A percentile compares a stretch with the other conserved stretches of the same genome.
Conservation (phyloP, 345 rosid species). For the Litchi chinensis region DNA sequence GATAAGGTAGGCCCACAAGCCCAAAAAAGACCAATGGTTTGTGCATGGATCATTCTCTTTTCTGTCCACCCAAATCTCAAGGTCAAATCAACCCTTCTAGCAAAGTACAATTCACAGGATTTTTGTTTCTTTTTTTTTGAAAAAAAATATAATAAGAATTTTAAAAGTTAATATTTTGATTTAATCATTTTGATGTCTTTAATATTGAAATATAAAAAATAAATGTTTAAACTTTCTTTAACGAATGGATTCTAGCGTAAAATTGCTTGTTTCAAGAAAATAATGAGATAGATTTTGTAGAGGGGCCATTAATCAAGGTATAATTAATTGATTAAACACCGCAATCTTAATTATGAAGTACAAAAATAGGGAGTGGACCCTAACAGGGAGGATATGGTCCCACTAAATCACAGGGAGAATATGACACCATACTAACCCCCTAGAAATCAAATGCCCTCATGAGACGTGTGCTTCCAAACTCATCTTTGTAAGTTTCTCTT, state of each 20-base stretch:
- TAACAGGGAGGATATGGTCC: conserved; percentile 23
- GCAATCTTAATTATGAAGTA: background rate
- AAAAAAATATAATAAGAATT: no score
- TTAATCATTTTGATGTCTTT: no score
- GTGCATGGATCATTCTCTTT: background rate
- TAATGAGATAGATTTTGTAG: background rate
- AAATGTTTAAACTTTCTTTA: no score
- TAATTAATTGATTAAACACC: background rate
- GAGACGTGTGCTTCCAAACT: conserved; percentile 29
- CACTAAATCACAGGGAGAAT: conserved; percentile 39
- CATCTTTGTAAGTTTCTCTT: conserved; percentile 17
- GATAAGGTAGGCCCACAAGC: background rate
- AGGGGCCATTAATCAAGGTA: background rate
- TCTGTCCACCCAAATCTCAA: background rate
- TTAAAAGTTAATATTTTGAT: no score
- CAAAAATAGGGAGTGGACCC: background rate
- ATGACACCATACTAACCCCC: conserved; percentile 45
- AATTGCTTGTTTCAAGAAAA: background rate
- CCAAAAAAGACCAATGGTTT: background rate
- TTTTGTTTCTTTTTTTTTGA: background rate
- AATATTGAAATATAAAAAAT: no score
- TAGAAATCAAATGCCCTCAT: conserved; percentile 24
- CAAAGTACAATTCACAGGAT: background rate
- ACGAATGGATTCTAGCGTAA: background rate
- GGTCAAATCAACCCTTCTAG: background rate